Conservation (phyloP, 306 rosid genomes). For the Castanopsis chinensis region DNA sequence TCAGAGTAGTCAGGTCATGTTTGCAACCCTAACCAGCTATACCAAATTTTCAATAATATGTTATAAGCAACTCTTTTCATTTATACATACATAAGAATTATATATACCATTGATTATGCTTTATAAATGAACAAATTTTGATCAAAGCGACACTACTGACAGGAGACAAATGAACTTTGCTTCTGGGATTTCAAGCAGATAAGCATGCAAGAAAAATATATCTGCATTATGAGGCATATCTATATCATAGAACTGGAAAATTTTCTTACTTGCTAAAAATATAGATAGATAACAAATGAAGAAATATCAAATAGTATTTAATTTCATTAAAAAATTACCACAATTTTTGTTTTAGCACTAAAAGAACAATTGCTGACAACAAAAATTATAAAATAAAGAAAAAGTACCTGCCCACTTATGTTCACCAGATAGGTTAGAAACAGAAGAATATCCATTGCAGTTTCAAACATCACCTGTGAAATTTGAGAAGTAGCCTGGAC, state of each 20-base stretch:
- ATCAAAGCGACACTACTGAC: not conserved
- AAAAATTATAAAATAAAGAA: constrained; percentile 1
- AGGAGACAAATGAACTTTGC: not conserved
- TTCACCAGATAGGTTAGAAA: constrained; percentile 81
- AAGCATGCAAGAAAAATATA: not conserved
- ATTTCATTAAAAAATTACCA: constrained; percentile 6
- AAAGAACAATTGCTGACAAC: not conserved
- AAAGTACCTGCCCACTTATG: constrained; percentile 68
- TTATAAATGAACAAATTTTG: not conserved
- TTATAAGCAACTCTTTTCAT: not conserved
- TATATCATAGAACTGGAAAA: not conserved
- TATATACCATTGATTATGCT: not conserved
- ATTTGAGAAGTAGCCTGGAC: constrained; percentile 87
- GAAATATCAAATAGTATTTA: constrained; percentile 10
- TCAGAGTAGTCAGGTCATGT: not conserved
- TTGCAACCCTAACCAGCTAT: not conserved
- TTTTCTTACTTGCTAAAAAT: not conserved
- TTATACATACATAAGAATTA: not conserved
- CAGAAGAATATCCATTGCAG: constrained; percentile 77
- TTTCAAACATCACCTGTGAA: constrained; percentile 83
- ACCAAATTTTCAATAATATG: not conserved
- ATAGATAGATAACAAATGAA: not conserved
- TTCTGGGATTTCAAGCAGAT: not conserved
- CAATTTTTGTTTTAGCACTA: not conserved
- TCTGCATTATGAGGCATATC: not conserved